phyloP scores from a whole-genome alignment of 768 basidiomycete species.

The Xerocomellus intermedius region DNA sequence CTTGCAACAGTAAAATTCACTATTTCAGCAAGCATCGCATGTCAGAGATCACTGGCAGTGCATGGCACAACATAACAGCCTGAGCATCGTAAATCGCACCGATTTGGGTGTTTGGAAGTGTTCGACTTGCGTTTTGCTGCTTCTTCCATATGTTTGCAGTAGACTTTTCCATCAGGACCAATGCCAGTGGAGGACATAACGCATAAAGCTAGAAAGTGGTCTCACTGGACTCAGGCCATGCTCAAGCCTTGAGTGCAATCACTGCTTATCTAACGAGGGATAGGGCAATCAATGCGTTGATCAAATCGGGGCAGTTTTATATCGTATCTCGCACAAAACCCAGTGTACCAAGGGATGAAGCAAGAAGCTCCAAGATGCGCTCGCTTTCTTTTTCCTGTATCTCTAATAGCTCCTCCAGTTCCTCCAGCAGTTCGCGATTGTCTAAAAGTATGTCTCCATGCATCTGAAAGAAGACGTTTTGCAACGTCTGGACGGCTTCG shows the following conservation, averaged over 20 bases:
- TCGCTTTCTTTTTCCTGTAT: conserved; percentile 78
- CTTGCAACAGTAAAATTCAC: conserved; percentile 43
- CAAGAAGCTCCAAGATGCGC: conserved; percentile 70
- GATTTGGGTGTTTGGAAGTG: conserved; percentile 33
- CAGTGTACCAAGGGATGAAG: conserved; percentile 72
- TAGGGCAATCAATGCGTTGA: background rate
- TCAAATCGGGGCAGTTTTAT: conserved; percentile 25
- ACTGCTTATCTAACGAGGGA: conserved; percentile 25
- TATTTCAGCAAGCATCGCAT: conserved; percentile 7
- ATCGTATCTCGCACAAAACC: conserved; percentile 71
- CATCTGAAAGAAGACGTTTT: conserved; percentile 78
- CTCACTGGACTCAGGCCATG: background rate
- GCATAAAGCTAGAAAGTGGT: background rate
- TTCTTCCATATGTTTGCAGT: conserved; percentile 38
- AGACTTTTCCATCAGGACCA: conserved; percentile 34
- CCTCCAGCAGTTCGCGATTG: conserved; percentile 60
- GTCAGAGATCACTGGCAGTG: conserved; percentile 6
- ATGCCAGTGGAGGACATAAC: conserved; percentile 19
- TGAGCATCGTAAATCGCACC: conserved; percentile 33
- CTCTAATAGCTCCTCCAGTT: conserved; percentile 55
- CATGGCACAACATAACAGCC: background rate
- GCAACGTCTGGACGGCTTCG: conserved; percentile 89
- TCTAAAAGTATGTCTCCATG: conserved; percentile 80
- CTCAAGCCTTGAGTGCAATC: background rate
- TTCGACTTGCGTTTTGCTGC: conserved; percentile 35